These are phyloP conservation scores for Triangularia setosa DNA, from an alignment of 2,329 filamentous ascomycete species.

Conservation along the genomic window DNA sequence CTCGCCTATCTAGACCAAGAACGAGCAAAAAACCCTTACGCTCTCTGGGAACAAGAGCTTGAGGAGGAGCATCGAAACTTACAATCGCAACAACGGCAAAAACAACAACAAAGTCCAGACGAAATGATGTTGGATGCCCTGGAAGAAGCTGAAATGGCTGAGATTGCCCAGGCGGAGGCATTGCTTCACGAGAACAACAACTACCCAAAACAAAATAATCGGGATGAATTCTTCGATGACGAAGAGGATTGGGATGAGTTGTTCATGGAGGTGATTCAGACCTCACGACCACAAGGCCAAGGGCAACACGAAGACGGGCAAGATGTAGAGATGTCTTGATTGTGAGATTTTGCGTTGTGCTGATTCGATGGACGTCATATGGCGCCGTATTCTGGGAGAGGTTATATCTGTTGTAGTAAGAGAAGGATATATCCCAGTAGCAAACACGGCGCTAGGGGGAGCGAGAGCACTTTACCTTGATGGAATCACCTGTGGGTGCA, in stretches of 20 bases:
- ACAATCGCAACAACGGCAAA: constrained; percentile 20
- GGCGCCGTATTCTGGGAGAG: not conserved
- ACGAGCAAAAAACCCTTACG: constrained; percentile 37
- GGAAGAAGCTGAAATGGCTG: constrained; percentile 46
- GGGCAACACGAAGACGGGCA: constrained; percentile 28
- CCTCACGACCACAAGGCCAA: constrained; percentile 14
- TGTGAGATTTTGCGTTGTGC: not conserved
- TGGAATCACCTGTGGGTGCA: not conserved
- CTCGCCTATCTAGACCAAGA: constrained; percentile 32
- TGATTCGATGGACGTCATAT: not conserved
- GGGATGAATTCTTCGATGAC: constrained; percentile 39
- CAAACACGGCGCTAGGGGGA: not conserved
- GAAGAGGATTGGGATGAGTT: constrained; percentile 60
- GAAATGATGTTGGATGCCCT: constrained; percentile 52
- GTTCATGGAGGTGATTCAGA: constrained; percentile 58
- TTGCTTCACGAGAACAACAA: constrained; percentile 46
- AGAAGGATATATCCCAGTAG: not conserved
- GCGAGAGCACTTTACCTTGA: not conserved
- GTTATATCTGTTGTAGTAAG: not conserved
- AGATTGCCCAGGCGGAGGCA: constrained; percentile 42
- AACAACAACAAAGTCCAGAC: constrained; percentile 33
- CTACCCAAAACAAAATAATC: constrained; percentile 21
- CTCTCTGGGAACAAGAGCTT: constrained; percentile 9
- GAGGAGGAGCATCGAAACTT: constrained; percentile 33
- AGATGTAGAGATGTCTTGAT: constrained; percentile 47